phyloP scores from a whole-genome alignment of 352 stramenopile species.

The Phytophthora pseudosyringae region DNA sequence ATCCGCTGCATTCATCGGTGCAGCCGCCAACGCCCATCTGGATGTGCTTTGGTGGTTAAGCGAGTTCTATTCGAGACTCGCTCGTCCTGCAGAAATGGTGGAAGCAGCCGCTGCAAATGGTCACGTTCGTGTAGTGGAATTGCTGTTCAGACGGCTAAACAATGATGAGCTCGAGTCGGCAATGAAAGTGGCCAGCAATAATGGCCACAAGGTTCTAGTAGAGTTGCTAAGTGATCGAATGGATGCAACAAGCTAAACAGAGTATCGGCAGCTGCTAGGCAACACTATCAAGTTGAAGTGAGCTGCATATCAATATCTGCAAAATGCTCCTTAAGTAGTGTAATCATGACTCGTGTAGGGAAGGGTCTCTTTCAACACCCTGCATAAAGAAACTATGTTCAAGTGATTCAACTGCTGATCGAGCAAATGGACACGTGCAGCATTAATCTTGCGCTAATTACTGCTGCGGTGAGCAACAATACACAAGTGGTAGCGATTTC shows the following conservation, averaged over 20 bases:
- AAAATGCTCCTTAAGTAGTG: too few relatives aligned
- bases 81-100: constrained; percentile 12
- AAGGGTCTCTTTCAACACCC: too few relatives aligned
- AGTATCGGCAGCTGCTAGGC: too few relatives aligned
- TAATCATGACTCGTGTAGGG: too few relatives aligned
- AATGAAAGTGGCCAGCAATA: constrained; percentile 1
- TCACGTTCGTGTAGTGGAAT: constrained; percentile 5
- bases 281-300: too few relatives aligned
- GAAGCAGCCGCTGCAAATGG: constrained; percentile 18
- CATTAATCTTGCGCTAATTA: too few relatives aligned
- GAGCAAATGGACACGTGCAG: too few relatives aligned
- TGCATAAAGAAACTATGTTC: too few relatives aligned
- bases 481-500: too few relatives aligned
- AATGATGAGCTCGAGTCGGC: constrained; percentile 4
- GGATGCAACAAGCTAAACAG: background rate
- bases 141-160: constrained; percentile 4
- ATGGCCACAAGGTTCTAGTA: background rate
- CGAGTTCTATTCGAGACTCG: constrained; percentile 7
- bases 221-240: background rate
- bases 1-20: constrained; percentile 5
- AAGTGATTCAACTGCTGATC: too few relatives aligned
- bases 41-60: constrained; percentile 10
- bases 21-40: background rate
- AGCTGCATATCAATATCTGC: background rate
- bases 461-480: too few relatives aligned